phyloP scores from a whole-genome alignment of 2,329 filamentous ascomycete species.

The Trichoderma sp. region DNA sequence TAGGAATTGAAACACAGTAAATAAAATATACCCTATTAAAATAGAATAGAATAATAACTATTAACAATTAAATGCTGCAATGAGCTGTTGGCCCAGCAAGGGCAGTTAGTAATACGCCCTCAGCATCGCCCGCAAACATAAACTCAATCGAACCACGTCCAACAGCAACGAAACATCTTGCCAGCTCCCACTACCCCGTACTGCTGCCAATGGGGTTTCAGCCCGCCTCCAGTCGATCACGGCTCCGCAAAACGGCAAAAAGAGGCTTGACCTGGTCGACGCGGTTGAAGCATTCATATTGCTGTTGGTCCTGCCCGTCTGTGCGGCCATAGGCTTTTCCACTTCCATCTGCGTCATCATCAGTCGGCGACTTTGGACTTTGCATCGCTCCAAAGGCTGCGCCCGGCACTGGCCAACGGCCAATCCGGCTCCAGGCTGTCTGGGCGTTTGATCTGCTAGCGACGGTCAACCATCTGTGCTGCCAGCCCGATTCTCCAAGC shows the following conservation, averaged over 20 bases:
- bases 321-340: background rate
- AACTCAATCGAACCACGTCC: background rate
- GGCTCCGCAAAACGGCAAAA: conserved; percentile 11
- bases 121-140: background rate
- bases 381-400: background rate
- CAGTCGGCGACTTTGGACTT: background rate
- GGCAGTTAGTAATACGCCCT: background rate
- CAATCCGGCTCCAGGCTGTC: background rate
- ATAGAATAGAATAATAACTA: background rate
- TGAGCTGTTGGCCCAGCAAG: background rate
- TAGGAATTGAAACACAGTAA: background rate
- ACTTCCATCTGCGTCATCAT: background rate
- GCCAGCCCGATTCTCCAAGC: background rate
- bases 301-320: background rate
- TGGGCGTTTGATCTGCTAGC: background rate
- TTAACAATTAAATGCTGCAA: background rate
- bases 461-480: background rate
- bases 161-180: background rate
- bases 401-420: background rate
- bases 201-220: background rate
- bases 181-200: background rate
- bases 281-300: conserved; percentile 1
- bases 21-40: background rate
- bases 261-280: background rate
- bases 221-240: conserved; percentile 8